Conservation (phyloP, 768 basidiomycete species). For the Psilocybe sp. region DNA sequence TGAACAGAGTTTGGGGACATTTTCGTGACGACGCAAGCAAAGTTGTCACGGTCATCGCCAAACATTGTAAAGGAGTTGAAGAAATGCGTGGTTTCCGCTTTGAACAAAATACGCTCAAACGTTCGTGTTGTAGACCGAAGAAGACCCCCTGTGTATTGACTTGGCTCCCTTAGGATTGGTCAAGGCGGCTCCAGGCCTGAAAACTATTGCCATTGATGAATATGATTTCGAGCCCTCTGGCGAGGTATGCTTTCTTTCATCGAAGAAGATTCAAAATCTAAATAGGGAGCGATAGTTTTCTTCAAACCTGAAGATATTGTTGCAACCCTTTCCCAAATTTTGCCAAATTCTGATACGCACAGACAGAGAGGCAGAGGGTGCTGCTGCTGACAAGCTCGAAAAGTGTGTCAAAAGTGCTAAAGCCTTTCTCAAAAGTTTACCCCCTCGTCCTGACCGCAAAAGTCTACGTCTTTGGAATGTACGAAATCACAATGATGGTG, state of each 20-base stretch:
- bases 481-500: neutral
- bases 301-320: too few relatives aligned
- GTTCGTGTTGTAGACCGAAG: conserved; percentile 6
- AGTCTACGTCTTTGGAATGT: neutral
- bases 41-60: conserved; percentile 21
- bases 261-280: too few relatives aligned
- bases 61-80: conserved; percentile 21
- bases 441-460: neutral
- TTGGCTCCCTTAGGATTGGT: neutral
- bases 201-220: neutral
- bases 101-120: conserved; percentile 16
- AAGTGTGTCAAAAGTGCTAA: neutral
- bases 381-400: neutral
- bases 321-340: neutral
- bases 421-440: neutral
- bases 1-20: conserved; percentile 17
- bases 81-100: conserved; percentile 18
- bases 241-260: too few relatives aligned
- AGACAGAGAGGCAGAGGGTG: neutral
- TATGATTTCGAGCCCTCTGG: too few relatives aligned
- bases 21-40: conserved; percentile 18
- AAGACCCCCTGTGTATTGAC: neutral
- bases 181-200: conserved; percentile 1
- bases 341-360: neutral
- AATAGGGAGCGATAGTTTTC: too few relatives aligned